Conservation (phyloP, 2,329 filamentous ascomycete species). For the Phoma sp. region DNA sequence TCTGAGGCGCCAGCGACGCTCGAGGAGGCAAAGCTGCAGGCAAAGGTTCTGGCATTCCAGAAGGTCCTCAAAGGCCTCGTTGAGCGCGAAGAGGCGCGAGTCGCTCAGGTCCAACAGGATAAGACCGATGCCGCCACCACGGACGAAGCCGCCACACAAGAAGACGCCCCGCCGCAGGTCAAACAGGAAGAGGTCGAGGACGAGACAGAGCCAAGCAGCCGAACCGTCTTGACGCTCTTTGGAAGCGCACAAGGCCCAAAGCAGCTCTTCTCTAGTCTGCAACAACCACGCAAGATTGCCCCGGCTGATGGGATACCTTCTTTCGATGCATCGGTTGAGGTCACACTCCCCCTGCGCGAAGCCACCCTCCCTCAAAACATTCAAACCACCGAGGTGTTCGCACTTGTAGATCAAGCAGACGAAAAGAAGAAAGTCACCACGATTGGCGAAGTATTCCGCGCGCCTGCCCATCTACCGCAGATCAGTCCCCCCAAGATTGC, state of each 20-base stretch:
- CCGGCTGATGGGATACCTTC: conserved; percentile 43
- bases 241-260: conserved; percentile 76
- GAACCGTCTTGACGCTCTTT: conserved; percentile 74
- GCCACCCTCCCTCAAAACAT: conserved; percentile 76
- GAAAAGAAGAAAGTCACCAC: conserved; percentile 65
- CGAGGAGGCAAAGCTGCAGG: conserved; percentile 43
- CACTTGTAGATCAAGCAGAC: conserved; percentile 52
- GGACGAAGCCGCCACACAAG: conserved; percentile 16
- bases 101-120: conserved; percentile 9
- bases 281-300: conserved; percentile 55
- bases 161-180: conserved; percentile 20
- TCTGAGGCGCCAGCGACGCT: conserved; percentile 37
- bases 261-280: conserved; percentile 86
- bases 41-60: conserved; percentile 43
- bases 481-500: conserved; percentile 74
- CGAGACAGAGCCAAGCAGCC: conserved; percentile 48
- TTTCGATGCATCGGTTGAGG: conserved; percentile 50
- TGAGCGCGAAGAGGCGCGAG: conserved; percentile 37
- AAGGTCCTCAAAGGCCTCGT: conserved; percentile 39
- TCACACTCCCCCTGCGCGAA: conserved; percentile 63
- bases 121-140: conserved; percentile 15
- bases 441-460: conserved; percentile 75
- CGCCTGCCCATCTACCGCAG: conserved; percentile 67
- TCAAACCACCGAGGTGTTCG: conserved; percentile 69
- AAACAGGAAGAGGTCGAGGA: conserved; percentile 31